These are phyloP conservation scores for Solanum arcanum DNA, from an alignment of 257 asterid species.

Conservation along the genomic window DNA sequence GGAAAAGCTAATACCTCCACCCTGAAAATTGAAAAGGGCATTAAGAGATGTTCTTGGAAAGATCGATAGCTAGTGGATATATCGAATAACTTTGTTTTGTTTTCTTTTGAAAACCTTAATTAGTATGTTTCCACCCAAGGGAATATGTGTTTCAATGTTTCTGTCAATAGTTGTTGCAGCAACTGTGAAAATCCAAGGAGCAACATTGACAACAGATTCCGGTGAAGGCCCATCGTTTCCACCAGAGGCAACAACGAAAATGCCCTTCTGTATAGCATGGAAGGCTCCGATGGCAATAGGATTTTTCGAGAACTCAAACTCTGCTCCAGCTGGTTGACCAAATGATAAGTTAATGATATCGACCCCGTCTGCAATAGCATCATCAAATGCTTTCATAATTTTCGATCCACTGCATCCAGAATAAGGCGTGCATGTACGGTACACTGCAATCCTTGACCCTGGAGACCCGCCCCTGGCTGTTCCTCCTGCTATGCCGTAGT, in stretches of 20 bases:
- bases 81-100: not conserved
- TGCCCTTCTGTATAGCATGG: conserved; percentile 57
- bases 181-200: conserved; percentile 8
- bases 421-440: conserved; percentile 34
- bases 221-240: conserved; percentile 54
- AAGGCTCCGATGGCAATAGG: conserved; percentile 65
- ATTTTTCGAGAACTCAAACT: conserved; percentile 21
- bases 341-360: conserved; percentile 53
- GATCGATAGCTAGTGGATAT: not conserved
- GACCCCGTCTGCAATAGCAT: conserved; percentile 61
- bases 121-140: not conserved
- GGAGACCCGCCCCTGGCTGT: conserved; percentile 68
- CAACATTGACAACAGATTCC: not conserved
- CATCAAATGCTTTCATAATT: conserved; percentile 47
- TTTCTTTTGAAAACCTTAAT: not conserved
- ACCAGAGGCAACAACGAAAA: conserved; percentile 48
- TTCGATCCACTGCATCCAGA: conserved; percentile 46
- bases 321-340: conserved; percentile 22
- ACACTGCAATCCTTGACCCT: conserved; percentile 62
- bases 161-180: conserved; percentile 7
- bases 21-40: conserved; percentile 22
- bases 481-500: conserved; percentile 59
- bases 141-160: not conserved
- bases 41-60: no score
- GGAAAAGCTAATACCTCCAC: conserved; percentile 61